Evolutionary conservation across 2,329 filamentous ascomycete genomes (phyloP).

Genomic region (Cytospora leucostoma): DNA sequence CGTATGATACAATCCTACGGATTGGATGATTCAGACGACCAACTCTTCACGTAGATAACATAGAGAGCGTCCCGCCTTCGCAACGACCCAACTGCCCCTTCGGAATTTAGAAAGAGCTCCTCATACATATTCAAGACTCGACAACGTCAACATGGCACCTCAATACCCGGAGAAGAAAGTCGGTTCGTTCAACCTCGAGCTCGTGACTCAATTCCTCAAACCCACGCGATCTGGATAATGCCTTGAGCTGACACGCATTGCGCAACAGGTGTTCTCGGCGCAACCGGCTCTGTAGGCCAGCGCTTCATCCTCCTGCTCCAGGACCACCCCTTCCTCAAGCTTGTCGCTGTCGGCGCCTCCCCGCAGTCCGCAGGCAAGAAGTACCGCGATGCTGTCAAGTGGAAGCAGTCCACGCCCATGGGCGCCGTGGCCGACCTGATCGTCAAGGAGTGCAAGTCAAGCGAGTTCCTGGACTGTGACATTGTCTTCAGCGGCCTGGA

Average conservation of each 20-base stretch:
- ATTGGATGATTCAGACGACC: neutral
- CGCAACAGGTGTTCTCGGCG: constrained; percentile 72
- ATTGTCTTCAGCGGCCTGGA: constrained; percentile 92
- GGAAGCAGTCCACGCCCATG: constrained; percentile 91
- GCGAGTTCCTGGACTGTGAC: constrained; percentile 86
- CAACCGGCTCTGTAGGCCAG: constrained; percentile 92
- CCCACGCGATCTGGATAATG: neutral
- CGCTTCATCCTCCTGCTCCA: constrained; percentile 92
- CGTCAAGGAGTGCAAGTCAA: constrained; percentile 80
- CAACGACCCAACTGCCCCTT: neutral
- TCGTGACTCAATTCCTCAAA: no score
- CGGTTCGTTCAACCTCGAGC: constrained; percentile 44
- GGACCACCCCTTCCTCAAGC: constrained; percentile 80
- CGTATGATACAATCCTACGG: neutral
- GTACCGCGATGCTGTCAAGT: constrained; percentile 90
- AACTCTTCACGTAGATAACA: neutral
- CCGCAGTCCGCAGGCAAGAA: constrained; percentile 87
- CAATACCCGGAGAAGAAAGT: constrained; percentile 60
- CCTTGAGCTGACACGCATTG: constrained; percentile 19
- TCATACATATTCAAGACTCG: no score
- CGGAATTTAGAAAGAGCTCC: neutral
- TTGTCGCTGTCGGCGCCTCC: constrained; percentile 88
- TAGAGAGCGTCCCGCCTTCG: neutral
- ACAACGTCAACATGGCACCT: constrained; percentile 30
- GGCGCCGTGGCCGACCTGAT: constrained; percentile 77